Conservation (phyloP, 345 rosid genomes). For the Mercurialis annua region DNA sequence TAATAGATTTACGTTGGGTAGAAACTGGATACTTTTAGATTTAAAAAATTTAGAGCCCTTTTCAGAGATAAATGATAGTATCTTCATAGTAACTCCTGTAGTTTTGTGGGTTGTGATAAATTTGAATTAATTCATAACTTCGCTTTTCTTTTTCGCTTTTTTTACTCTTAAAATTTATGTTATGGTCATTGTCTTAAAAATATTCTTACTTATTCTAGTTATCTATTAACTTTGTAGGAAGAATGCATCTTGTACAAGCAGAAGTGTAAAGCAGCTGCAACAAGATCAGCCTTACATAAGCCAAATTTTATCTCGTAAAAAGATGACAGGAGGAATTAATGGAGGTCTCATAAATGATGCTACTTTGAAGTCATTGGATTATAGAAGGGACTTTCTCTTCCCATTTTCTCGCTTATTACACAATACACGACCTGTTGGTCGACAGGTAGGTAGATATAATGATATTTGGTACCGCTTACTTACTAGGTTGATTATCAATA, state of each 20-base stretch:
- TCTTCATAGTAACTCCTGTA: background rate
- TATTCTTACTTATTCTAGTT: slow-evolving; percentile 13
- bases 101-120: background rate
- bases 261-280: slow-evolving; percentile 50
- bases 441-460: slow-evolving; percentile 54
- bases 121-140: background rate
- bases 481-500: slow-evolving; percentile 1
- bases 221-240: slow-evolving; percentile 42
- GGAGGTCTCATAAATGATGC: slow-evolving; percentile 81
- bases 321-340: slow-evolving; percentile 79
- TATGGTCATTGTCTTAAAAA: background rate
- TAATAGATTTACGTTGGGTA: too few relatives aligned
- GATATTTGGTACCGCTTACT: slow-evolving; percentile 5
- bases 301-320: slow-evolving; percentile 75
- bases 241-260: slow-evolving; percentile 39
- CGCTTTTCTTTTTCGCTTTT: background rate
- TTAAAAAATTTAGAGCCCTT: background rate
- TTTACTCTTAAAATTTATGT: background rate
- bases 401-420: slow-evolving; percentile 75
- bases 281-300: slow-evolving; percentile 50
- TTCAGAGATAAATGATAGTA: background rate
- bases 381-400: slow-evolving; percentile 64
- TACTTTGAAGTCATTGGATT: slow-evolving; percentile 68
- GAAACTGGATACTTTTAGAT: too few relatives aligned
- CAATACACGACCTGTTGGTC: slow-evolving; percentile 86